Evolutionary conservation across 371 early-diverging fungal species (phyloP).

Genomic region (Amoeboaphelidium protococcarum): DNA sequence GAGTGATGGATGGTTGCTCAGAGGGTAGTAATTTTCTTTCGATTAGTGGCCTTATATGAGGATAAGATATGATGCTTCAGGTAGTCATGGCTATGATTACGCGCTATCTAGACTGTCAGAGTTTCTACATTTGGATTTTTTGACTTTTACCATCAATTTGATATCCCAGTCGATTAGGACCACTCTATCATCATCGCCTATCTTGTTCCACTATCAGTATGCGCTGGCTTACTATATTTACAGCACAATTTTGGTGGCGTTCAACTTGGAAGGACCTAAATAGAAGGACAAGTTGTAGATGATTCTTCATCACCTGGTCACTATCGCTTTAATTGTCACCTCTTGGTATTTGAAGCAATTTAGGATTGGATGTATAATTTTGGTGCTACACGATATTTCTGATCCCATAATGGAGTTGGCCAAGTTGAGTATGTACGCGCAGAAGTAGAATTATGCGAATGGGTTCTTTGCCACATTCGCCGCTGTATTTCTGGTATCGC

Average conservation of each 20-base stretch:
- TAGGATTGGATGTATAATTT: conserved; percentile 20
- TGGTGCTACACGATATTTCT: conserved; percentile 23
- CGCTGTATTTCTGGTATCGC: conserved; percentile 17
- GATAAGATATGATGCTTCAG: too few relatives aligned
- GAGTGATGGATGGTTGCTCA: too few relatives aligned
- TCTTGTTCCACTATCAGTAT: background rate
- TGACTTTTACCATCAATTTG: too few relatives aligned
- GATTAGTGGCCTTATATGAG: too few relatives aligned
- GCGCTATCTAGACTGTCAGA: too few relatives aligned
- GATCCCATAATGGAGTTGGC: conserved; percentile 34
- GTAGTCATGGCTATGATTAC: too few relatives aligned
- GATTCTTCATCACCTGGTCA: conserved; percentile 23
- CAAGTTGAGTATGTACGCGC: conserved; percentile 20
- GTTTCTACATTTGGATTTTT: too few relatives aligned
- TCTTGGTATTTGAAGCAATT: conserved; percentile 14
- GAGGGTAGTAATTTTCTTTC: too few relatives aligned
- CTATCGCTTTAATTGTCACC: conserved; percentile 15
- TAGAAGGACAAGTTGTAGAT: conserved; percentile 12
- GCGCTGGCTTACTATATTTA: background rate
- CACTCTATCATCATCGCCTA: background rate
- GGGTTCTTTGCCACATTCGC: conserved; percentile 21
- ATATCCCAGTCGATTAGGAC: too few relatives aligned
- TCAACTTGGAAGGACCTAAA: background rate
- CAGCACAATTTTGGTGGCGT: background rate
- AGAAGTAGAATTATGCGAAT: conserved; percentile 13